Evolutionary conservation across 192 early-diverging fungal species (phyloP), one percentile per base, ranked within the genome.

Genomic region (Rhizophagus sp.): DNA sequence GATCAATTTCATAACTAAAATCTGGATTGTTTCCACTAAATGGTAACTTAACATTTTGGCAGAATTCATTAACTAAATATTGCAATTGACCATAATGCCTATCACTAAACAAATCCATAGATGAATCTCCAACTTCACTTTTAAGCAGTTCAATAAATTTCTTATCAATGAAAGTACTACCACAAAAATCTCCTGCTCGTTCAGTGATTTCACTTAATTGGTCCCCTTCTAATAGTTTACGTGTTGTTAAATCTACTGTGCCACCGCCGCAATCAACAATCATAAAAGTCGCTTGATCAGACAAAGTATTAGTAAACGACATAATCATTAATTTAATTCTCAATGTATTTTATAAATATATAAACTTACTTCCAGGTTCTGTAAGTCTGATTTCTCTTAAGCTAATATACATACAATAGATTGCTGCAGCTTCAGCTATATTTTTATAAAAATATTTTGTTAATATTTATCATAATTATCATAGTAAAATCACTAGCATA

Each of bases 181-280:
- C 72, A 27, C 72, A 73, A 24, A 34, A 47, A 7, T 57, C 72
- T 10, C 72, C 72, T 24, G 25, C 25, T 25, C 47, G 22, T 47
- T 73, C 72, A 27, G 34, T 73, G 9, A 25, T 13, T 73, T 73
- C 72, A 30, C 47, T 19, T 52, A 73, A 57, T 73, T 73, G 25
- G 11, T 47, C 22, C 2, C 17, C 44, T 44, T 24, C 13, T 22
- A 73, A 73, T n/a, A 49, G 57, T n/a, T 30, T 47, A 24, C 22
- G 49, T 75, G 74, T 82, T 85, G 78, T 89, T 73, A 88, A 80
- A 85, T 89, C 88, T 0, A 89, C 88, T 7, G 88, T 89, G 66
- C 88, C 88, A 69, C 88, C 88, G 76, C 88, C 88, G 24, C 85
- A 87, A 81, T 89, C 88, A 75, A 86, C 87, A 49, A 90, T 87